phyloP scores from a whole-genome alignment of 345 rosid genomes.

The Mallotus nudiflorus region DNA sequence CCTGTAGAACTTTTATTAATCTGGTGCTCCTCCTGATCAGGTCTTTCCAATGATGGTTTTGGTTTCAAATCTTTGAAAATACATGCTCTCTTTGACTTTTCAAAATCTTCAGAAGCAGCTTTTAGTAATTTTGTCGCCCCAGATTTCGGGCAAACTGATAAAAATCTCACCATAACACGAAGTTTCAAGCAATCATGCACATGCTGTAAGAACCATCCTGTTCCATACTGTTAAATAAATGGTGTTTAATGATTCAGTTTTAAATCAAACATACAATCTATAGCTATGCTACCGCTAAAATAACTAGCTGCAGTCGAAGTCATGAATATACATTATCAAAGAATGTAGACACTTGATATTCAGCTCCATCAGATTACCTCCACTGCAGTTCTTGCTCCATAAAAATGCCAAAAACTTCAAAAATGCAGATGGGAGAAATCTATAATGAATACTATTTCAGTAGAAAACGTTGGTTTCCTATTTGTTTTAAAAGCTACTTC shows the following conservation, averaged over 20 bases:
- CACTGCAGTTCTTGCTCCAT: not conserved
- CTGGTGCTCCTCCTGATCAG: constrained; percentile 40
- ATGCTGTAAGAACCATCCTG: constrained; percentile 85
- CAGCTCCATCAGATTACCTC: not conserved
- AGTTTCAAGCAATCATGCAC: constrained; percentile 72
- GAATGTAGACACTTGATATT: not conserved
- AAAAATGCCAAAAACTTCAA: not conserved
- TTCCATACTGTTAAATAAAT: constrained; percentile 56
- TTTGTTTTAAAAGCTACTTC: no score
- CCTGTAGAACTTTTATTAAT: constrained; percentile 42
- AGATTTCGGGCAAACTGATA: constrained; percentile 65
- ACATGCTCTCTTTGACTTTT: constrained; percentile 63
- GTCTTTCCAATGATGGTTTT: no score
- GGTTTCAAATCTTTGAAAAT: constrained; percentile 47
- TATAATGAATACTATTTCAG: not conserved
- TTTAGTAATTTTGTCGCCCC: constrained; percentile 73
- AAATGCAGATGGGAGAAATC: constrained; percentile 1
- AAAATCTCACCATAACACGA: constrained; percentile 73
- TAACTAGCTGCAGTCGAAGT: not conserved
- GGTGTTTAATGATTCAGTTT: constrained; percentile 14
- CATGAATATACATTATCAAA: not conserved
- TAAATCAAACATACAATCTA: not conserved
- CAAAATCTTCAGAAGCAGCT: constrained; percentile 68
- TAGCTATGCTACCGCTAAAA: not conserved
- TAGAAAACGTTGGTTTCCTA: not conserved